Evolutionary conservation across 805 yeast genomes (phyloP).

Genomic region (Saccharomycopsis capsularis): DNA sequence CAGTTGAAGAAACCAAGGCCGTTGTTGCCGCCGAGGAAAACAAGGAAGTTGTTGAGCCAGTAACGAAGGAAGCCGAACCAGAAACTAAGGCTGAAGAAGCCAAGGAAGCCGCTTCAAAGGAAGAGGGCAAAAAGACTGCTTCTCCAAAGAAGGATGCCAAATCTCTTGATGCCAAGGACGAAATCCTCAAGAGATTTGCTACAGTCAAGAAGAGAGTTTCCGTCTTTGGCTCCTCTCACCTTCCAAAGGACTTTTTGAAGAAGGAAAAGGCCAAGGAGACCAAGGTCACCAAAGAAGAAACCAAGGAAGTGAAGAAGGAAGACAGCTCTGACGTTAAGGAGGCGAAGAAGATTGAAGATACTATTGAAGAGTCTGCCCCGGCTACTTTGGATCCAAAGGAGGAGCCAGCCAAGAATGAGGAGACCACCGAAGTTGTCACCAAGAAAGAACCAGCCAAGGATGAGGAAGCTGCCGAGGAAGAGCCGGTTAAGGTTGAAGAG

Average conservation of each 20-base stretch:
- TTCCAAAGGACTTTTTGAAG: constrained; percentile 16
- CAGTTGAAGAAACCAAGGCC: constrained; percentile 16
- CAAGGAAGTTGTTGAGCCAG: constrained; percentile 19
- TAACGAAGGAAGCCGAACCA: constrained; percentile 15
- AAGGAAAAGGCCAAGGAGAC: constrained; percentile 6
- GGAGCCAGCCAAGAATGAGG: constrained; percentile 5
- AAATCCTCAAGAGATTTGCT: constrained; percentile 9
- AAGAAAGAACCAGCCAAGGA: constrained; percentile 10
- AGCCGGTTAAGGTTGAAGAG: constrained; percentile 17
- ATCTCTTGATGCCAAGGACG: constrained; percentile 4
- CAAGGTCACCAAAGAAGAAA: constrained; percentile 1
- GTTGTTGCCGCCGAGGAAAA: constrained; percentile 17
- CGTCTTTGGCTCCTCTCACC: constrained; percentile 6
- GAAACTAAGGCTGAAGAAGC: constrained; percentile 15
- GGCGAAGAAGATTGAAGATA: constrained; percentile 18
- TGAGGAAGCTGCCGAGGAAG: constrained; percentile 17
- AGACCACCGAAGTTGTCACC: constrained; percentile 6
- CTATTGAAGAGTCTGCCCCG: constrained; percentile 11
- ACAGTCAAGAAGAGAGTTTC: constrained; percentile 16
- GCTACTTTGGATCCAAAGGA: constrained; percentile 19
- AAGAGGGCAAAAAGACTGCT: constrained; percentile 12
- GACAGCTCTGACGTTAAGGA: constrained; percentile 4
- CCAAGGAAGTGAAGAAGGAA: background rate
- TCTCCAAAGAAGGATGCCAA: constrained; percentile 1
- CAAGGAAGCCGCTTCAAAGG: constrained; percentile 11